Percentiles rank a stretch among this genome's conserved stretches.
phyloP scores from a whole-genome alignment of 352 stramenopile genomes.

The Phytophthora constricta region DNA sequence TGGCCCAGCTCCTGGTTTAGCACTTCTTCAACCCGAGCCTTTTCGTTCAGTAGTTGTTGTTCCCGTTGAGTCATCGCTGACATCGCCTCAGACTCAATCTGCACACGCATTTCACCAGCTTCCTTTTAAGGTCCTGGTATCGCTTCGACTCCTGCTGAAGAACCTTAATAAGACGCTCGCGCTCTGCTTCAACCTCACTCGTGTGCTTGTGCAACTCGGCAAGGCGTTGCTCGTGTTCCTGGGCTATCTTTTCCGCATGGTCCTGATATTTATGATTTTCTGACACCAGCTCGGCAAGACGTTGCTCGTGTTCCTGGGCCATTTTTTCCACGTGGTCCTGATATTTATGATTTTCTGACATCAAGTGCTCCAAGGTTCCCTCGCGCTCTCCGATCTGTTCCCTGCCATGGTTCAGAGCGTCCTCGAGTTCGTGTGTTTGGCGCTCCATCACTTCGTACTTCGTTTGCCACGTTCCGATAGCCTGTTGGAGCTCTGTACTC shows the following conservation, averaged over 20 bases:
- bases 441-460: conserved; percentile 48
- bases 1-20: conserved; percentile 41
- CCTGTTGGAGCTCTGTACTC: conserved; percentile 41
- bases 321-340: conserved; percentile 48
- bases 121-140: conserved; percentile 51
- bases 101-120: conserved; percentile 40
- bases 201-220: conserved; percentile 50
- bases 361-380: conserved; percentile 42
- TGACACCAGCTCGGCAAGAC: background rate
- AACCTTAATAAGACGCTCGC: conserved; percentile 40
- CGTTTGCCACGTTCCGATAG: conserved; percentile 42
- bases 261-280: conserved; percentile 47
- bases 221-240: conserved; percentile 64
- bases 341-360: conserved; percentile 51
- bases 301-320: no score
- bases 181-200: conserved; percentile 45
- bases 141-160: conserved; percentile 46
- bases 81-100: conserved; percentile 52
- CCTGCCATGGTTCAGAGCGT: conserved; percentile 30
- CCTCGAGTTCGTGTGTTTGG: conserved; percentile 39
- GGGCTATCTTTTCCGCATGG: conserved; percentile 43
- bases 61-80: conserved; percentile 57
- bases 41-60: conserved; percentile 58
- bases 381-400: conserved; percentile 46
- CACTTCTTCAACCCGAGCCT: conserved; percentile 45